These are phyloP conservation scores for Cenococcum geophilum DNA, from an alignment of 495 filamentous ascomycete species.

Conservation along the genomic window DNA sequence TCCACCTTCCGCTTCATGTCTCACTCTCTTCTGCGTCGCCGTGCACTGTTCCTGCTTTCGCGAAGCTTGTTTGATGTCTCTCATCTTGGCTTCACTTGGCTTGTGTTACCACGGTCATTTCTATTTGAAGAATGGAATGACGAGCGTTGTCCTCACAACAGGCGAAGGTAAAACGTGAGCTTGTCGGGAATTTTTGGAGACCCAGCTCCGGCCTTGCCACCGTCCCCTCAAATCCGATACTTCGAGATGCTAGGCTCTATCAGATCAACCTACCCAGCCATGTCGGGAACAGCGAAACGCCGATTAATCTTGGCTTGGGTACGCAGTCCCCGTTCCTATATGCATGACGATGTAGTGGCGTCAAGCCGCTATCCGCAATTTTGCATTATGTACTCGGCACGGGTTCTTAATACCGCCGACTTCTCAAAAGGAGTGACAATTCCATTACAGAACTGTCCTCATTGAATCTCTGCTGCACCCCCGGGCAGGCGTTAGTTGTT, in stretches of 20 bases:
- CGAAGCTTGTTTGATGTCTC: background rate
- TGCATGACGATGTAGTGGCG: background rate
- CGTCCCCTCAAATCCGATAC: background rate
- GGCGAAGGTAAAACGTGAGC: background rate
- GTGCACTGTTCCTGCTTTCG: background rate
- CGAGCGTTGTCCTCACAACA: background rate
- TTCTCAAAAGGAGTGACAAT: no score
- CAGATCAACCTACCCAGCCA: background rate
- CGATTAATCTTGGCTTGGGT: background rate
- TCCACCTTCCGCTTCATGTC: background rate
- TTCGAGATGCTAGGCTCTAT: background rate
- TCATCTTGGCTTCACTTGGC: background rate
- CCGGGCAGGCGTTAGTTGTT: no score
- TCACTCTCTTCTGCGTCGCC: background rate
- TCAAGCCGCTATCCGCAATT: background rate
- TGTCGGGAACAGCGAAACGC: background rate
- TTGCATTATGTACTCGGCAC: constrained; percentile 4
- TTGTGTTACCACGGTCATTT: background rate
- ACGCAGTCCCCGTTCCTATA: background rate
- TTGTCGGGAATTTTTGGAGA: background rate
- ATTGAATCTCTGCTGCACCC: no score
- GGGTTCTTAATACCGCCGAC: background rate
- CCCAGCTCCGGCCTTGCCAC: background rate
- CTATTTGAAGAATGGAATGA: no score
- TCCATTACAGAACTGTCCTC: no score